Conservation (phyloP, 2,329 filamentous ascomycete genomes). For the Fusarium veterinarium region DNA sequence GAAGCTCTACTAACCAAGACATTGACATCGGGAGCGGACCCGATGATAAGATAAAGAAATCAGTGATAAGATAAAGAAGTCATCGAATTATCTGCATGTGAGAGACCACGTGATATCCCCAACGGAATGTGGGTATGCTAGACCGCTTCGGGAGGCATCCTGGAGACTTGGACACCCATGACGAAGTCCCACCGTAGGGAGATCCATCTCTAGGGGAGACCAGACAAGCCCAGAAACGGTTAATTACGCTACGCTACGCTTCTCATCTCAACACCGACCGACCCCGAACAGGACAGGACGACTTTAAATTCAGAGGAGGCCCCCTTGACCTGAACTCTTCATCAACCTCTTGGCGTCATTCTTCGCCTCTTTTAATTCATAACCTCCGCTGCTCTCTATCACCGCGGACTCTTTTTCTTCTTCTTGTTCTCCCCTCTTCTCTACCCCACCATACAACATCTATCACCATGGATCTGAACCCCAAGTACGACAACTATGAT, state of each 20-base stretch:
- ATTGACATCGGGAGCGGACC: slow-evolving; percentile 12
- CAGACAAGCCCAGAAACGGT: slow-evolving; percentile 38
- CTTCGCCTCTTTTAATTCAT: slow-evolving; percentile 1
- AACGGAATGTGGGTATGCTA: slow-evolving; percentile 36
- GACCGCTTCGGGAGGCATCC: slow-evolving; percentile 43
- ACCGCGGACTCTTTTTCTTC: slow-evolving; percentile 19
- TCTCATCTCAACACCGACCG: slow-evolving; percentile 33
- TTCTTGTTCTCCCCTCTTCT: background rate
- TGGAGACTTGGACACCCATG: slow-evolving; percentile 37
- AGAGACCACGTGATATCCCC: slow-evolving; percentile 36
- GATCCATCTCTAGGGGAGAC: slow-evolving; percentile 45
- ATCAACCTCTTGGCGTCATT: slow-evolving; percentile 20
- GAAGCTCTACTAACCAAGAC: slow-evolving; percentile 11
- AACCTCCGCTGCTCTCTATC: slow-evolving; percentile 5
- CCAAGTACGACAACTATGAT: slow-evolving; percentile 97
- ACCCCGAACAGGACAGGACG: slow-evolving; percentile 10
- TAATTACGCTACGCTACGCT: slow-evolving; percentile 43
- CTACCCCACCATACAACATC: slow-evolving; percentile 40
- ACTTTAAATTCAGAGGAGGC: slow-evolving; percentile 32
- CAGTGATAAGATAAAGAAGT: background rate
- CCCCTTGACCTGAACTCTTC: slow-evolving; percentile 32
- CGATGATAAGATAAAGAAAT: slow-evolving; percentile 24
- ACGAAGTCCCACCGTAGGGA: slow-evolving; percentile 45
- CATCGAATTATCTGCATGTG: slow-evolving; percentile 41
- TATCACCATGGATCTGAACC: slow-evolving; percentile 68